Evolutionary conservation across 768 basidiomycete genomes (phyloP).

Genomic region (Mycena latifolia): DNA sequence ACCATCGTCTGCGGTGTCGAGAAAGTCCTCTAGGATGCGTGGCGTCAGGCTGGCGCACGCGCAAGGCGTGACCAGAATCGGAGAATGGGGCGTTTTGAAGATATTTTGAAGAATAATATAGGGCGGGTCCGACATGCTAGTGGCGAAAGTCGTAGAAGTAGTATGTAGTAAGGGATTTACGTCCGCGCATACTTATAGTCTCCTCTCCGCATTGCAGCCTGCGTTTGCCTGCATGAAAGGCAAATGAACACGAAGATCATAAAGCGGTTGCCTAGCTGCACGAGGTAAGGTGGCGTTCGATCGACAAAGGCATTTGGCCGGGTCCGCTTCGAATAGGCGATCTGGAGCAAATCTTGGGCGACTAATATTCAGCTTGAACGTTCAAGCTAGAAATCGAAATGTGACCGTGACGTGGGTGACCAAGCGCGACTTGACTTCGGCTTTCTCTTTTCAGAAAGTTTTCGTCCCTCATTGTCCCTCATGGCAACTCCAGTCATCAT

Average conservation of each 20-base stretch:
- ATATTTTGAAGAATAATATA: constrained; percentile 49
- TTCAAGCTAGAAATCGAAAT: background rate
- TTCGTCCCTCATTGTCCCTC: constrained; percentile 7
- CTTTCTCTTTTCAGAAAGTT: no score
- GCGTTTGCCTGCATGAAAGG: constrained; percentile 8
- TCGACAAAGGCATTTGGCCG: constrained; percentile 2
- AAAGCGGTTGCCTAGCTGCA: no score
- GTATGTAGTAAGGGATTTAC: background rate
- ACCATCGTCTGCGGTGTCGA: constrained; percentile 40
- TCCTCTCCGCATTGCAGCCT: background rate
- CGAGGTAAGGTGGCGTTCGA: constrained; percentile 1
- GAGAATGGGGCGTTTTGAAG: constrained; percentile 40
- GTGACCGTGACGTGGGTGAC: background rate
- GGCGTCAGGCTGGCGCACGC: constrained; percentile 42
- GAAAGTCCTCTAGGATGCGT: constrained; percentile 43
- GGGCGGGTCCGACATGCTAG: constrained; percentile 14
- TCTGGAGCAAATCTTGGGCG: background rate
- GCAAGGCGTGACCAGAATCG: constrained; percentile 44
- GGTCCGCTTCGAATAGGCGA: constrained; percentile 1
- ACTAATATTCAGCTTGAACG: no score
- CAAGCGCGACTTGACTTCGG: background rate
- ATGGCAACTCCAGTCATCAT: constrained; percentile 88
- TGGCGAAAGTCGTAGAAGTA: background rate
- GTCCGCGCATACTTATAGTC: background rate
- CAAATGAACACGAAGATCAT: constrained; percentile 7